Conservation (phyloP, 352 stramenopile species). For the Phytophthora rubi region DNA sequence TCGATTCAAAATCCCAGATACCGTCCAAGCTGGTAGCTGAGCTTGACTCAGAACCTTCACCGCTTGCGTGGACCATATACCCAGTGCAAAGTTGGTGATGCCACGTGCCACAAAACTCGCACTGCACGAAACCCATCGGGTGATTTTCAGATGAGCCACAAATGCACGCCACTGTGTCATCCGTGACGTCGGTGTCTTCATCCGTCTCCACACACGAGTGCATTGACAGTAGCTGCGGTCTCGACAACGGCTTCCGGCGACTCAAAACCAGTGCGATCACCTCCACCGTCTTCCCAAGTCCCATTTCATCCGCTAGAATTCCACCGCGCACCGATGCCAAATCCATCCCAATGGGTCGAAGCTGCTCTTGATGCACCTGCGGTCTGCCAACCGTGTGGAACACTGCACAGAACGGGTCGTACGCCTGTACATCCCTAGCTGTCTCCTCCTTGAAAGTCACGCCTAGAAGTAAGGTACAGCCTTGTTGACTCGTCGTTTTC, state of each 20-base stretch:
- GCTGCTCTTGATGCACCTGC: slow-evolving; percentile 8
- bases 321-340: slow-evolving; percentile 63
- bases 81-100: slow-evolving; percentile 76
- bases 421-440: slow-evolving; percentile 12
- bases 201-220: neutral
- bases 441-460: slow-evolving; percentile 28
- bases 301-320: slow-evolving; percentile 95
- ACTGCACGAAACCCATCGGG: slow-evolving; percentile 53
- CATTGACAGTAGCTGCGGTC: slow-evolving; percentile 21
- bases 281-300: slow-evolving; percentile 88
- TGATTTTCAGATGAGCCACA: slow-evolving; percentile 52
- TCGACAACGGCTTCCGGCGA: slow-evolving; percentile 46
- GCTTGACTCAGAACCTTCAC: neutral
- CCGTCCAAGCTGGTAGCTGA: slow-evolving; percentile 2
- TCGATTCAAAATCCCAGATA: slow-evolving; percentile 34
- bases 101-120: slow-evolving; percentile 57
- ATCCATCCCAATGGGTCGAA: slow-evolving; percentile 18
- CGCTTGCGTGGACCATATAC: slow-evolving; percentile 16
- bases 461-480: slow-evolving; percentile 2
- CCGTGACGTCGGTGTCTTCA: neutral
- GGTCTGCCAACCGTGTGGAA: slow-evolving; percentile 28
- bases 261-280: slow-evolving; percentile 69
- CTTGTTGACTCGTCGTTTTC: slow-evolving; percentile 37
- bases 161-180: slow-evolving; percentile 50
- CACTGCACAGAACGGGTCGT: slow-evolving; percentile 49